phyloP scores from a whole-genome alignment of 306 rosid genomes.

The Prunus mira region DNA sequence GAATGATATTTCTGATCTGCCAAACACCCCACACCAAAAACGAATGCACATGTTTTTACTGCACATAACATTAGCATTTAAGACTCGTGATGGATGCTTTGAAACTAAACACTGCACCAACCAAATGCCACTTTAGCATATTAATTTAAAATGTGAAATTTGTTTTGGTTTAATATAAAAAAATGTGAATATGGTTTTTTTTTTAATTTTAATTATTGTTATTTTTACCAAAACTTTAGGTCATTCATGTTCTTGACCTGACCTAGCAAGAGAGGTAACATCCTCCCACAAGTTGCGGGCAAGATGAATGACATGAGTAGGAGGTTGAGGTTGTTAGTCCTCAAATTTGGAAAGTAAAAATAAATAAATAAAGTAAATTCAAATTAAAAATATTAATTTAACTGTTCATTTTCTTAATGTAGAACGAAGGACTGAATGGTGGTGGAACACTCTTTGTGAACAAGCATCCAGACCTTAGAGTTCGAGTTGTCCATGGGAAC shows the following conservation, averaged over 20 bases:
- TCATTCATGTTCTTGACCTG: not conserved
- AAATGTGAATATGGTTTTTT: not conserved
- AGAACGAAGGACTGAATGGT: constrained; percentile 92
- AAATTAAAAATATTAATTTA: no score
- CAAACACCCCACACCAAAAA: not conserved
- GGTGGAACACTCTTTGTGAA: constrained; percentile 94
- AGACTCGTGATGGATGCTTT: not conserved
- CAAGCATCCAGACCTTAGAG: constrained; percentile 85
- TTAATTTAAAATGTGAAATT: no score
- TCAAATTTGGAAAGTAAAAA: not conserved
- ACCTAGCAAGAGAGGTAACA: not conserved
- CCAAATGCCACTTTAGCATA: not conserved
- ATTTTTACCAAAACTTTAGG: not conserved
- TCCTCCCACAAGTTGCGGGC: not conserved
- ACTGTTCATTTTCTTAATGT: not conserved
- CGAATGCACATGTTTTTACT: not conserved
- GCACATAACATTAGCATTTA: not conserved
- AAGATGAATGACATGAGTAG: not conserved
- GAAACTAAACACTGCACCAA: not conserved
- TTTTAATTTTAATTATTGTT: not conserved
- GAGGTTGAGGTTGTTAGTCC: not conserved
- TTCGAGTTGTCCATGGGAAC: constrained; percentile 96
- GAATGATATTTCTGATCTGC: not conserved
- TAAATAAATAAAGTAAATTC: not conserved
- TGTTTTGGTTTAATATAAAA: not conserved